These are phyloP conservation scores for Acrocalymma vagum DNA, from an alignment of 2,329 filamentous ascomycete genomes.

Conservation along the genomic window DNA sequence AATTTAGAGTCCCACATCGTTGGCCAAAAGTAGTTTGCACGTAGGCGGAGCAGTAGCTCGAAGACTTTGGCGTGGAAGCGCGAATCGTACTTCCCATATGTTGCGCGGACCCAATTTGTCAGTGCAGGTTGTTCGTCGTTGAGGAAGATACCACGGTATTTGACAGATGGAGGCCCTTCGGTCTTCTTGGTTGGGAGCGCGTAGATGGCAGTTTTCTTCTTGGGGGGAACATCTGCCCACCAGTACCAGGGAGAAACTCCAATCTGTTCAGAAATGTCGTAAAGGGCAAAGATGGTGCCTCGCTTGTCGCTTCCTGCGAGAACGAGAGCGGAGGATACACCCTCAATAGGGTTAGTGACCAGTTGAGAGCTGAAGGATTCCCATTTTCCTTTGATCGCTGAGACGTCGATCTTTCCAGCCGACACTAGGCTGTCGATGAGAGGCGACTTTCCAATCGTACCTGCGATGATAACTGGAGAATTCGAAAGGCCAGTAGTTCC, in stretches of 20 bases:
- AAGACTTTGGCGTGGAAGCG: conserved; percentile 73
- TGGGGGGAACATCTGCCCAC: conserved; percentile 68
- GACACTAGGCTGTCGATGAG: conserved; percentile 66
- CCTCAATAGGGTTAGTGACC: conserved; percentile 63
- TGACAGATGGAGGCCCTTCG: conserved; percentile 67
- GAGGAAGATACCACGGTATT: conserved; percentile 73
- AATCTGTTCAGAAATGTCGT: conserved; percentile 74
- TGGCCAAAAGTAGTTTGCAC: conserved; percentile 79
- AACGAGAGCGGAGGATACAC: conserved; percentile 65
- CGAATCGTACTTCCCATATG: conserved; percentile 59
- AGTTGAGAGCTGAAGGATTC: conserved; percentile 71
- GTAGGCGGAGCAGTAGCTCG: conserved; percentile 72
- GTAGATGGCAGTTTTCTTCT: conserved; percentile 62
- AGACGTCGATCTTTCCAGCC: conserved; percentile 63
- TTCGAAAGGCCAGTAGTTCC: conserved; percentile 21
- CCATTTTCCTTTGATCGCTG: conserved; percentile 67
- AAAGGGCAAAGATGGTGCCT: conserved; percentile 72
- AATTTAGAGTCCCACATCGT: conserved; percentile 74
- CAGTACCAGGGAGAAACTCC: conserved; percentile 75
- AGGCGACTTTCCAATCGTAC: conserved; percentile 69
- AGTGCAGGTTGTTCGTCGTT: conserved; percentile 73
- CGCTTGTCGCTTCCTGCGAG: conserved; percentile 71
- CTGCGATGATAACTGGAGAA: conserved; percentile 66
- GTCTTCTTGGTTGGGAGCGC: conserved; percentile 61
- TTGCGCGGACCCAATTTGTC: conserved; percentile 68